These are phyloP conservation scores for Fusarium keratoplasticum DNA, from an alignment of 2,329 filamentous ascomycete genomes.

Conservation along the genomic window DNA sequence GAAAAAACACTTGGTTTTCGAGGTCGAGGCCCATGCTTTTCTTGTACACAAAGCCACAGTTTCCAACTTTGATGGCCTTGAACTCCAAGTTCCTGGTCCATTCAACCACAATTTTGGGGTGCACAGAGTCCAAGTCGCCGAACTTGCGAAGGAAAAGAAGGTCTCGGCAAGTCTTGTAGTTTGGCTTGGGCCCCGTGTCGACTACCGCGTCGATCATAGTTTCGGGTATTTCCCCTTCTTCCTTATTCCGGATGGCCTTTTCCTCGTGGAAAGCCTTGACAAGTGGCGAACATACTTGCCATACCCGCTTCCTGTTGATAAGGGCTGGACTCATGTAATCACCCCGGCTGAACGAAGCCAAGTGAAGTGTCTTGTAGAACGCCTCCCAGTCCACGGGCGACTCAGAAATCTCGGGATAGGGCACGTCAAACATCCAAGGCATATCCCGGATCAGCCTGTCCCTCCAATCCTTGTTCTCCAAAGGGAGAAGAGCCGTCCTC, in stretches of 20 bases:
- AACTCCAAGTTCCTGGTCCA: not conserved
- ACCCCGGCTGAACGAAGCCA: not conserved
- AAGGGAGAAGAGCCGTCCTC: not conserved
- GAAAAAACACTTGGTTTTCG: not conserved
- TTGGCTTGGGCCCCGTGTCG: not conserved
- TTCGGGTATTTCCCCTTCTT: not conserved
- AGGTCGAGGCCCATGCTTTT: not conserved
- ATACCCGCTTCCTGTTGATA: not conserved
- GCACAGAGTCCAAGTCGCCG: not conserved
- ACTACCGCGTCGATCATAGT: not conserved
- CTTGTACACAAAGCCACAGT: not conserved
- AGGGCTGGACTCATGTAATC: not conserved
- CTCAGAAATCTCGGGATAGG: not conserved
- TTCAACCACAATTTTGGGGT: not conserved
- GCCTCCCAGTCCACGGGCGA: not conserved
- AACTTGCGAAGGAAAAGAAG: not conserved
- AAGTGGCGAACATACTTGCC: not conserved
- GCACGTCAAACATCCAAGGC: not conserved
- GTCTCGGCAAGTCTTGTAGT: not conserved
- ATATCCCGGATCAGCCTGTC: not conserved
- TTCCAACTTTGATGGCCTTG: not conserved
- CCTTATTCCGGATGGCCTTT: not conserved
- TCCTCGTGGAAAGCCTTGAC: not conserved
- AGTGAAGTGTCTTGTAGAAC: not conserved
- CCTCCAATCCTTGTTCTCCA: not conserved